Evolutionary conservation across 2,329 filamentous ascomycete species (phyloP).

Genomic region (Podosphaera xanthii): DNA sequence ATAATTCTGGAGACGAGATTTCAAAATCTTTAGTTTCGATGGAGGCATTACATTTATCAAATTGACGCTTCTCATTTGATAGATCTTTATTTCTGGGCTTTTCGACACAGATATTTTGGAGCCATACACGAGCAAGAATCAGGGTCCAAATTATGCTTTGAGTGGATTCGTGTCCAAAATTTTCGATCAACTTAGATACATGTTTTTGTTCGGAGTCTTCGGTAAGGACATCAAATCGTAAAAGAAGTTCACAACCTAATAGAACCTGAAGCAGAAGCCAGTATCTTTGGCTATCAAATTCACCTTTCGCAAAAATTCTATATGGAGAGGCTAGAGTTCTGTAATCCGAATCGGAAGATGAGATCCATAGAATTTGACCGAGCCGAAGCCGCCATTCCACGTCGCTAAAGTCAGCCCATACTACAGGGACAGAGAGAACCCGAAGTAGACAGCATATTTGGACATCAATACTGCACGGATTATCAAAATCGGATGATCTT

Average conservation of each 20-base stretch:
- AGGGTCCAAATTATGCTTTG: constrained; percentile 43
- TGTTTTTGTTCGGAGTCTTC: constrained; percentile 29
- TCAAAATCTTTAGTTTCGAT: too few relatives aligned
- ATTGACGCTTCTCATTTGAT: too few relatives aligned
- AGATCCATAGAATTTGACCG: constrained; percentile 48
- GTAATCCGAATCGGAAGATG: constrained; percentile 25
- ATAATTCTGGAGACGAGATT: constrained; percentile 3
- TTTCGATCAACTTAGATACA: constrained; percentile 28
- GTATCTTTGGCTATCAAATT: constrained; percentile 37
- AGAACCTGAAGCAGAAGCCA: constrained; percentile 45
- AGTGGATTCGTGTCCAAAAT: constrained; percentile 38
- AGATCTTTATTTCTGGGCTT: constrained; percentile 11
- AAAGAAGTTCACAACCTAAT: constrained; percentile 39
- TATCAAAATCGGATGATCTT: constrained; percentile 30
- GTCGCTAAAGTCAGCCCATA: constrained; percentile 53
- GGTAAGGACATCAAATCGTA: constrained; percentile 38
- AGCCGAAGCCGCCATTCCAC: constrained; percentile 55
- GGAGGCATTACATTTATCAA: too few relatives aligned
- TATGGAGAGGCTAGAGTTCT: constrained; percentile 11
- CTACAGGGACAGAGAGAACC: constrained; percentile 37
- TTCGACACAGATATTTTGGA: constrained; percentile 41
- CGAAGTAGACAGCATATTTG: constrained; percentile 48
- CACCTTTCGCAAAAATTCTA: constrained; percentile 13
- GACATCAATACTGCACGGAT: constrained; percentile 40
- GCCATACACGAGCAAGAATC: constrained; percentile 38